Conservation (phyloP, 345 rosid genomes). For the Euclidium syriacum region DNA sequence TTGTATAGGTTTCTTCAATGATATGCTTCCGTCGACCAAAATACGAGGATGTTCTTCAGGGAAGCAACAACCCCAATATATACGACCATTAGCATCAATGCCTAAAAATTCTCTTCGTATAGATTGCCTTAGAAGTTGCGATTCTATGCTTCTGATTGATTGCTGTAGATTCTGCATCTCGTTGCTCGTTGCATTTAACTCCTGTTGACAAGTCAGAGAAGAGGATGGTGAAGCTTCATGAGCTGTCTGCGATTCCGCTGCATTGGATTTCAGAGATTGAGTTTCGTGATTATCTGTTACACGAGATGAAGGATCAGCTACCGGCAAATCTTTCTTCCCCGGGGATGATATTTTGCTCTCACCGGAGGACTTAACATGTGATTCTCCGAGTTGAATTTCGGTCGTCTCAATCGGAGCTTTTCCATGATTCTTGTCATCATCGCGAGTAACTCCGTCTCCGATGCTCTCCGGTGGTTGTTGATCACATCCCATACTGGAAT, state of each 20-base stretch:
- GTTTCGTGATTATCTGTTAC: constrained; percentile 34
- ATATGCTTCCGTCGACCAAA: constrained; percentile 71
- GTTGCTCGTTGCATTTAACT: constrained; percentile 48
- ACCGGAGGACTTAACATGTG: constrained; percentile 14
- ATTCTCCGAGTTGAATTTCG: constrained; percentile 28
- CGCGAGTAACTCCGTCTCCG: constrained; percentile 26
- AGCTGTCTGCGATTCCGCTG: constrained; percentile 18
- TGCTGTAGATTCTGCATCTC: constrained; percentile 55
- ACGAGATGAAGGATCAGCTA: constrained; percentile 34
- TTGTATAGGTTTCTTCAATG: constrained; percentile 36
- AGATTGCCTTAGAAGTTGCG: constrained; percentile 57
- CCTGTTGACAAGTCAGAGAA: constrained; percentile 41
- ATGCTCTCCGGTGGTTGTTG: constrained; percentile 27
- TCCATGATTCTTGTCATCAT: constrained; percentile 29
- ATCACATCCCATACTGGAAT: constrained; percentile 31
- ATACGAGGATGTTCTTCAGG: constrained; percentile 47
- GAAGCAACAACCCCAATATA: constrained; percentile 75
- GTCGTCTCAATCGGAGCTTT: constrained; percentile 22
- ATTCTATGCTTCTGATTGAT: constrained; percentile 50
- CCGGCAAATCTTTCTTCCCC: constrained; percentile 27
- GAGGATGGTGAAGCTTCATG: constrained; percentile 39
- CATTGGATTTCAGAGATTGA: constrained; percentile 25
- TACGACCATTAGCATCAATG: constrained; percentile 67
- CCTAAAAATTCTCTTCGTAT: constrained; percentile 83
- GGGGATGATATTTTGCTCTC: constrained; percentile 33